Percentiles rank a stretch among this genome's conserved stretches.
Conservation (phyloP, 2,329 filamentous ascomycete genomes). For the Phialophora chinensis region DNA sequence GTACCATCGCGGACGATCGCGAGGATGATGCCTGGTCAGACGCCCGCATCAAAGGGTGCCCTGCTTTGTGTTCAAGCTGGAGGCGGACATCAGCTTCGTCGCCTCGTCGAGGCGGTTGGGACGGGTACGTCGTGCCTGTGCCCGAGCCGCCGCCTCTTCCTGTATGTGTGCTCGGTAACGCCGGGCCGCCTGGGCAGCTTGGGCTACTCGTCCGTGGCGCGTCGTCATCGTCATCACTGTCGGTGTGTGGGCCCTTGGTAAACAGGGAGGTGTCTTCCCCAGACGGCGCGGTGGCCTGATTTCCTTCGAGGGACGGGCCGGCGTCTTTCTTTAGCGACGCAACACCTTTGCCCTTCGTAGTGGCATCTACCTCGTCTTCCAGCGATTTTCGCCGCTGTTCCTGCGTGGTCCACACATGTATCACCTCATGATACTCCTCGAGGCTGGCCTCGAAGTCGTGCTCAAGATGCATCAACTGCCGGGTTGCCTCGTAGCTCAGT, state of each 20-base stretch:
- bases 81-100: not conserved
- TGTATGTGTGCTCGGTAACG: not conserved
- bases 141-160: not conserved
- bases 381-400: slow-evolving; percentile 18
- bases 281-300: not conserved
- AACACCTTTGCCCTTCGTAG: not conserved
- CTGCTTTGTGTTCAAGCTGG: not conserved
- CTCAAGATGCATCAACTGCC: slow-evolving; percentile 19
- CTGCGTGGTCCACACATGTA: slow-evolving; percentile 25
- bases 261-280: not conserved
- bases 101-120: not conserved
- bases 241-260: not conserved
- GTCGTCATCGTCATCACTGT: not conserved
- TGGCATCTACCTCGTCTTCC: slow-evolving; percentile 4
- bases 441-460: slow-evolving; percentile 26
- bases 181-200: no score
- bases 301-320: not conserved
- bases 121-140: no score
- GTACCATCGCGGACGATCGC: not conserved
- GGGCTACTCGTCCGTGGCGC: not conserved
- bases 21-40: not conserved
- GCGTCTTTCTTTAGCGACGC: not conserved
- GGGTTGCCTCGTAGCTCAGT: slow-evolving; percentile 15
- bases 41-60: not conserved
- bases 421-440: slow-evolving; percentile 22